phyloP scores from a whole-genome alignment of 208 protist genomes.

The Trichomonas tenax region DNA sequence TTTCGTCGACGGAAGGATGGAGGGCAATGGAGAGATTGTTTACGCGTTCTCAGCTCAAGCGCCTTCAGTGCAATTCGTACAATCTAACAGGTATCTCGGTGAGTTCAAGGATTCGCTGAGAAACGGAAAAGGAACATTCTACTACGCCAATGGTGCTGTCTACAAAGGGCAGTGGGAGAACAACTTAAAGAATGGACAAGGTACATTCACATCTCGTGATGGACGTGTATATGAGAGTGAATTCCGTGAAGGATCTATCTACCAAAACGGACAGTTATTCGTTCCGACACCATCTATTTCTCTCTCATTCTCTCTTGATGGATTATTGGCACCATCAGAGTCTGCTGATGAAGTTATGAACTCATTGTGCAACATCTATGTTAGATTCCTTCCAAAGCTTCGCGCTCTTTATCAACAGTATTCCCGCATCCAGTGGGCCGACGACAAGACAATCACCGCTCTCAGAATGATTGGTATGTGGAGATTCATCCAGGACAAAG shows the following conservation, averaged over 20 bases:
- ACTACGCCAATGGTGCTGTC: constrained; percentile 10
- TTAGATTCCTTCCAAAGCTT: constrained; percentile 10
- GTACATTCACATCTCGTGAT: constrained; percentile 3
- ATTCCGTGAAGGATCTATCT: constrained; percentile 8
- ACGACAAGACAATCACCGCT: not conserved
- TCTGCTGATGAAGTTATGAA: constrained; percentile 12
- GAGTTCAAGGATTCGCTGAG: not conserved
- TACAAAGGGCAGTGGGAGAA: constrained; percentile 10
- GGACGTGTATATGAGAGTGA: not conserved
- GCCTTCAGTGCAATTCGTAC: constrained; percentile 14
- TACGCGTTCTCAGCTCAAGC: constrained; percentile 15
- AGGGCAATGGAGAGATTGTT: not conserved
- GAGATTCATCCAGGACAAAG: constrained; percentile 7
- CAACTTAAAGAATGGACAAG: not conserved
- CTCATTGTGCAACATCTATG: not conserved
- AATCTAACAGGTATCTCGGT: constrained; percentile 14
- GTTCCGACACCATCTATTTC: constrained; percentile 8
- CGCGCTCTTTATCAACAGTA: not conserved
- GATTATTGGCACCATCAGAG: not conserved
- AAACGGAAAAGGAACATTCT: not conserved
- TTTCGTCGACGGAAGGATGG: not conserved
- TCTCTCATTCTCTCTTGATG: not conserved
- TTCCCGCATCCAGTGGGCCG: not conserved
- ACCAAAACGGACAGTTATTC: not conserved
- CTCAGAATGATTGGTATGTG: constrained; percentile 2